Percentiles rank a stretch among this genome's conserved stretches.
These are phyloP conservation scores for Peniophora sp. DNA, from an alignment of 1,284 basidiomycete genomes.

Conservation along the genomic window DNA sequence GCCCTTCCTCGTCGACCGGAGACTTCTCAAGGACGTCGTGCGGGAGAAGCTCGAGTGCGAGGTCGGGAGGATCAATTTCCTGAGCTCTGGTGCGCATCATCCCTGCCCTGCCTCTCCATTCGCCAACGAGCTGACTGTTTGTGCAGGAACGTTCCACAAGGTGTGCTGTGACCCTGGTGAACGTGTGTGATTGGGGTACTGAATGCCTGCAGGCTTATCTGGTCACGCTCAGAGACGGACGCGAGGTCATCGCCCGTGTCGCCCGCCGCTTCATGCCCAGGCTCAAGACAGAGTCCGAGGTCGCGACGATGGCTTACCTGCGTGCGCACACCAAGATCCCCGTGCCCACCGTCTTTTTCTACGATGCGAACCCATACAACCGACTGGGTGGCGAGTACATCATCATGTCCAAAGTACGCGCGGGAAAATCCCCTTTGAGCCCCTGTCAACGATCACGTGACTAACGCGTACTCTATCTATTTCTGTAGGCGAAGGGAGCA, in stretches of 20 bases:
- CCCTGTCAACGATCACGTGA: constrained; percentile 13
- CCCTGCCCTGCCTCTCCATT: constrained; percentile 6
- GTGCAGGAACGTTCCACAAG: constrained; percentile 69
- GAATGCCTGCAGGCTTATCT: constrained; percentile 55
- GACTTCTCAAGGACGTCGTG: constrained; percentile 65
- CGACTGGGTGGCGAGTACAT: constrained; percentile 77
- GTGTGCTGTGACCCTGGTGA: constrained; percentile 23
- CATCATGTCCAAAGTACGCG: constrained; percentile 70
- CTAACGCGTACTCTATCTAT: constrained; percentile 1
- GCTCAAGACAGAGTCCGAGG: constrained; percentile 76
- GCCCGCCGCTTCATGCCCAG: constrained; percentile 77
- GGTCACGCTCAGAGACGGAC: constrained; percentile 52
- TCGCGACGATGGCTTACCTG: constrained; percentile 72
- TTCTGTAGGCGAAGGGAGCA: constrained; percentile 55
- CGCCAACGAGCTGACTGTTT: no score
- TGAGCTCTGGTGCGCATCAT: constrained; percentile 56
- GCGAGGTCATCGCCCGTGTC: constrained; percentile 64
- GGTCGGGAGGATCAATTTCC: constrained; percentile 61
- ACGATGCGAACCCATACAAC: constrained; percentile 76
- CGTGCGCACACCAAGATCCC: constrained; percentile 60
- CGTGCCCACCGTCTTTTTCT: constrained; percentile 64
- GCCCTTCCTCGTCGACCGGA: constrained; percentile 66
- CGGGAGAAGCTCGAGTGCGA: constrained; percentile 56
- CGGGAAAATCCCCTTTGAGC: constrained; percentile 3
- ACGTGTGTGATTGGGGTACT: background rate